Conservation (phyloP, 2,329 filamentous ascomycete species). For the Nigrospora osmanthi region DNA sequence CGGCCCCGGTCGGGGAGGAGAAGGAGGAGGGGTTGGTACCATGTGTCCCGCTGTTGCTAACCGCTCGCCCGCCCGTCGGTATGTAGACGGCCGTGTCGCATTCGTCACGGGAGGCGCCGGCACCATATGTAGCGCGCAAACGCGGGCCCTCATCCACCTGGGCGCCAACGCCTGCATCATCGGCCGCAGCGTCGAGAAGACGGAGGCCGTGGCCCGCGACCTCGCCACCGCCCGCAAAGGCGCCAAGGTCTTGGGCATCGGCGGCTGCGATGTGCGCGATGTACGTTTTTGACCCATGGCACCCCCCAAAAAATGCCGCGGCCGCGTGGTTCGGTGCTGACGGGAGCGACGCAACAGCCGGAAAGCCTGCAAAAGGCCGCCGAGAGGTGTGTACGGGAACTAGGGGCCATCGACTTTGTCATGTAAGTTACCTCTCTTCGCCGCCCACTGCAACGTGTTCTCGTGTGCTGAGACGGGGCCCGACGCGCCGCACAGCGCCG, state of each 20-base stretch:
- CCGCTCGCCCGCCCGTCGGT: not conserved
- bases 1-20: not conserved
- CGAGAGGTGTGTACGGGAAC: constrained; percentile 69
- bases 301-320: not conserved
- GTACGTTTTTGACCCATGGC: constrained; percentile 30
- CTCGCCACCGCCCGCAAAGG: constrained; percentile 73
- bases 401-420: constrained; percentile 85
- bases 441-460: not conserved
- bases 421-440: constrained; percentile 51
- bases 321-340: not conserved
- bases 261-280: constrained; percentile 70
- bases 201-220: constrained; percentile 69
- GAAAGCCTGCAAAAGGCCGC: constrained; percentile 66
- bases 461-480: not conserved
- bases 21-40: too few species aligned
- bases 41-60: not conserved
- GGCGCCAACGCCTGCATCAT: constrained; percentile 93
- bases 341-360: constrained; percentile 24
- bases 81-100: constrained; percentile 71
- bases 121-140: constrained; percentile 89
- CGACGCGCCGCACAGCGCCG: constrained; percentile 55
- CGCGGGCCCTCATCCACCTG: constrained; percentile 80
- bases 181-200: constrained; percentile 84
- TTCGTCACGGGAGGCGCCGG: constrained; percentile 95
- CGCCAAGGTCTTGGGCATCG: constrained; percentile 80